Conservation (phyloP, 2,329 filamentous ascomycete genomes). For the Huntiella bhutanensis region DNA sequence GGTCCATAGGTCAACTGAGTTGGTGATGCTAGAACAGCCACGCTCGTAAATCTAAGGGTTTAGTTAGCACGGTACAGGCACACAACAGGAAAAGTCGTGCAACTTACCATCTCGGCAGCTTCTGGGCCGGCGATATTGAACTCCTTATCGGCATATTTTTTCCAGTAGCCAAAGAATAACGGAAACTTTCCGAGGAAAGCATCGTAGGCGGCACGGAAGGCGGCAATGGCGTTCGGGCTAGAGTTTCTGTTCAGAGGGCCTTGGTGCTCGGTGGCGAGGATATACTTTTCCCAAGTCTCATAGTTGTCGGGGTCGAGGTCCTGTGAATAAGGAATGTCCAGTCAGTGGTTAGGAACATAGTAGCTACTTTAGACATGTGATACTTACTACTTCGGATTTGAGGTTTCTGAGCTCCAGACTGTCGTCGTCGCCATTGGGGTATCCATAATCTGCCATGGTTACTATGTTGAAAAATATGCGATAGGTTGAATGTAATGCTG, state of each 20-base stretch:
- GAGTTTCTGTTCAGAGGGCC: constrained; percentile 93
- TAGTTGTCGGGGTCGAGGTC: constrained; percentile 70
- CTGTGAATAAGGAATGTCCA: constrained; percentile 18
- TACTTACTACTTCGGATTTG: constrained; percentile 55
- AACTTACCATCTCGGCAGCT: constrained; percentile 75
- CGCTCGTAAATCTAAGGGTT: constrained; percentile 69
- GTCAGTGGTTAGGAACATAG: background rate
- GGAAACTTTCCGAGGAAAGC: constrained; percentile 88
- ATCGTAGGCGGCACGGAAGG: constrained; percentile 76
- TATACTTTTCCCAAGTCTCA: constrained; percentile 84
- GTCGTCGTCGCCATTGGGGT: constrained; percentile 42
- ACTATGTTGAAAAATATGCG: background rate
- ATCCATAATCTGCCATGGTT: constrained; percentile 10
- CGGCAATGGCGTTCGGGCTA: constrained; percentile 76
- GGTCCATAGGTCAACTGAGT: constrained; percentile 91
- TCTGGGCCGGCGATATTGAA: constrained; percentile 95
- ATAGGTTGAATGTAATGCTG: background rate
- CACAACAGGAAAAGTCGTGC: no score
- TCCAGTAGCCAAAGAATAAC: constrained; percentile 95
- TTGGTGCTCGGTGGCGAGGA: constrained; percentile 72
- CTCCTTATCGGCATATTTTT: constrained; percentile 95
- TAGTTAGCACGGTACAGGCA: background rate
- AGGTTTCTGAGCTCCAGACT: constrained; percentile 66
- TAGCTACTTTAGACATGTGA: background rate
- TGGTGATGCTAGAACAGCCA: constrained; percentile 78